Evolutionary conservation across 75 land plant species (phyloP).

Genomic region (Gnetum montanum): DNA sequence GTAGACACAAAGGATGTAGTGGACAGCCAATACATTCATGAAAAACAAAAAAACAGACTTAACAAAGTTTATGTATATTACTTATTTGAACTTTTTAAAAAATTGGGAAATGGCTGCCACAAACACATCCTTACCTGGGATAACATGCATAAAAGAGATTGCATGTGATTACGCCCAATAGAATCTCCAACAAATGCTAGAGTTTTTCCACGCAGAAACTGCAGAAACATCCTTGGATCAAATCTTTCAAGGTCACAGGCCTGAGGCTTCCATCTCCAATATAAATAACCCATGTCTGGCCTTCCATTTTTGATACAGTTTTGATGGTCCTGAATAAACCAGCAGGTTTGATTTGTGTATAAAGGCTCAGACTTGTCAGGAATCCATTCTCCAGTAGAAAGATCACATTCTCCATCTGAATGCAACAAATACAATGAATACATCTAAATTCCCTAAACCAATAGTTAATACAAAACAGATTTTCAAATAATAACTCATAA

Average conservation of each 20-base stretch:
- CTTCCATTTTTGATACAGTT: slow-evolving; percentile 46
- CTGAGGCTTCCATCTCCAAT: slow-evolving; percentile 44
- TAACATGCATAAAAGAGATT: slow-evolving; percentile 37
- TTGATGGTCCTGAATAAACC: slow-evolving; percentile 37
- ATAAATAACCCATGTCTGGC: slow-evolving; percentile 30
- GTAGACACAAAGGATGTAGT: no score
- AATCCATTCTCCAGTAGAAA: slow-evolving; percentile 37
- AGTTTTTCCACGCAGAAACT: slow-evolving; percentile 21
- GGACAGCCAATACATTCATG: no score
- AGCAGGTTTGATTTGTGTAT: slow-evolving; percentile 44
- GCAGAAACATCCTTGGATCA: slow-evolving; percentile 18
- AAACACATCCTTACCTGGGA: no score
- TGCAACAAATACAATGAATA: background rate
- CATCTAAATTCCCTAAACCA: no score
- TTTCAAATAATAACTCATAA: no score
- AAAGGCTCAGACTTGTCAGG: slow-evolving; percentile 22
- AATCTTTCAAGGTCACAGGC: slow-evolving; percentile 45
- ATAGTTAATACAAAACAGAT: no score
- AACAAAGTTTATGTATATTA: no score
- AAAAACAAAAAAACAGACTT: no score
- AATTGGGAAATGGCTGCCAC: no score
- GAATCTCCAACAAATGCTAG: slow-evolving; percentile 48
- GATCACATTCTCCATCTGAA: slow-evolving; percentile 19
- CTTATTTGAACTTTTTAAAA: no score
- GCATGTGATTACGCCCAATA: slow-evolving; percentile 48